phyloP scores from a whole-genome alignment of 1,284 basidiomycete genomes.

The Filobasidium uniguttulatum region DNA sequence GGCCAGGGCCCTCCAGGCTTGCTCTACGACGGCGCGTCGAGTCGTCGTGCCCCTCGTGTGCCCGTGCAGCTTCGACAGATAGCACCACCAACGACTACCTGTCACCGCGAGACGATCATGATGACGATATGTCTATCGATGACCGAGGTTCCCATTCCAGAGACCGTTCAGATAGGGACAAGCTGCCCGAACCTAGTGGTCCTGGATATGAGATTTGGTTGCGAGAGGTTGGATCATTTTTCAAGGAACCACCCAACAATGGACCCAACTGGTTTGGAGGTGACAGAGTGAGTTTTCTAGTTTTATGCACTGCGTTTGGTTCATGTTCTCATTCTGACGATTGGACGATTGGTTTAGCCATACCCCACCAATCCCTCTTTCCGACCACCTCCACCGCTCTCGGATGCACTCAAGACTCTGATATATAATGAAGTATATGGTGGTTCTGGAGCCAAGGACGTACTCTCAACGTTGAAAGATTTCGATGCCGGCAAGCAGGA shows the following conservation, averaged over 20 bases:
- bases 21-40: no score
- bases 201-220: conserved; percentile 20
- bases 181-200: neutral
- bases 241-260: conserved; percentile 18
- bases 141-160: no score
- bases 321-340: neutral
- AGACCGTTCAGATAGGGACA: no score
- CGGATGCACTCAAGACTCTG: conserved; percentile 25
- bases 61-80: no score
- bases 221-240: conserved; percentile 19
- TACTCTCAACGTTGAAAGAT: neutral
- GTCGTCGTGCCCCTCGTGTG: no score
- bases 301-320: neutral
- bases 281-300: conserved; percentile 22
- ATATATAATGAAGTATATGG: conserved; percentile 18
- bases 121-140: no score
- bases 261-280: conserved; percentile 33
- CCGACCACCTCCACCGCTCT: conserved; percentile 33
- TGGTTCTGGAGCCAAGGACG: neutral
- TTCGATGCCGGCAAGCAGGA: neutral
- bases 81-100: no score
- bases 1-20: no score
- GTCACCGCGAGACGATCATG: no score
- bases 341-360: conserved; percentile 22
- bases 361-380: conserved; percentile 33